Evolutionary conservation across 768 basidiomycete species (phyloP).

Genomic region (Kockovaella imperatae): DNA sequence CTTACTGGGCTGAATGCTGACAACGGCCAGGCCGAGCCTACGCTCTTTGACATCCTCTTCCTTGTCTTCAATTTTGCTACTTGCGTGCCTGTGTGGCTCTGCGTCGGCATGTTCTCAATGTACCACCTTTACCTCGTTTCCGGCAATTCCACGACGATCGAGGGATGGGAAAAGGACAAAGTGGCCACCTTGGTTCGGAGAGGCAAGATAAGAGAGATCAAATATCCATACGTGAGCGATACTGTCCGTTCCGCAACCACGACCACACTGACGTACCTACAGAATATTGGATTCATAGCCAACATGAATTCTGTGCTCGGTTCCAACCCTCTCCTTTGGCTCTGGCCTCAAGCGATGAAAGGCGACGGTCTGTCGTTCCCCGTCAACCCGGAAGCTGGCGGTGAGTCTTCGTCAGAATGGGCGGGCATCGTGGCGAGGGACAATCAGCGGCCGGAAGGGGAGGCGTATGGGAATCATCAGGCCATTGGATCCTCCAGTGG

Average conservation of each 20-base stretch:
- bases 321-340: slow-evolving; percentile 67
- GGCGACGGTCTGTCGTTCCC: slow-evolving; percentile 74
- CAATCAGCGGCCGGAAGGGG: slow-evolving; percentile 1
- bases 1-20: not conserved
- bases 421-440: slow-evolving; percentile 15
- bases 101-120: slow-evolving; percentile 83
- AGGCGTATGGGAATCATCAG: not conserved
- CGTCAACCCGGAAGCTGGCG: slow-evolving; percentile 51
- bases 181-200: slow-evolving; percentile 72
- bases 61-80: slow-evolving; percentile 79
- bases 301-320: slow-evolving; percentile 79
- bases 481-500: not conserved
- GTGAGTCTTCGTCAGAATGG: slow-evolving; percentile 39
- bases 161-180: slow-evolving; percentile 96
- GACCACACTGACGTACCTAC: slow-evolving; percentile 9
- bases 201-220: slow-evolving; percentile 81
- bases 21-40: slow-evolving; percentile 58
- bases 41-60: slow-evolving; percentile 63
- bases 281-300: slow-evolving; percentile 69
- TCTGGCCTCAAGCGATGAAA: slow-evolving; percentile 60
- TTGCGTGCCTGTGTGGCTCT: slow-evolving; percentile 74
- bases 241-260: not conserved
- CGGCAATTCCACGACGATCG: slow-evolving; percentile 88
- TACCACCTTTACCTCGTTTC: slow-evolving; percentile 75
- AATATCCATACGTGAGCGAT: slow-evolving; percentile 80